Base-by-base conservation (phyloP, 2,329 filamentous ascomycete species). In the Diplodia scrobiculata region DNA sequence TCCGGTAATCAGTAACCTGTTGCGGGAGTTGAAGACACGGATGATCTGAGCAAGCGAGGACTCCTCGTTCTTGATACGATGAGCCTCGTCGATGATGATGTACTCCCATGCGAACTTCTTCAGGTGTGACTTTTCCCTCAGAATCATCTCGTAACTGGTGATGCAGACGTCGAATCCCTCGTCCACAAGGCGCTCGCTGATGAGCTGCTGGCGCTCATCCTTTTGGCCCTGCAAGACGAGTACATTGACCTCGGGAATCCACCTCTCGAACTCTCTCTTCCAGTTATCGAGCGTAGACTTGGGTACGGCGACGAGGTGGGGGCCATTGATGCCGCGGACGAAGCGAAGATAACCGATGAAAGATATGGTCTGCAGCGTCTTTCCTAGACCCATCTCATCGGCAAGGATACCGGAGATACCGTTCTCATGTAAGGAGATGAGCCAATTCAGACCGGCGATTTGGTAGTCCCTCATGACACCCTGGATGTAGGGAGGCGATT, bases 91-190 rank as follows among this genome's bases (percentile, higher is more conserved):
- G 70, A 99, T 97, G 71, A 99, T 97, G 78, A 99, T 99, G 79
- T 99, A 99, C 77, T 99, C 94, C 95, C 95, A 99, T 0, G 95
- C 93, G 77, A 99, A 96, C 78, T 98, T 98, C 81, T 95, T 97
- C 71, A 99, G 79, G 71, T 97, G 92, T 0, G 91, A 84, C 81
- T 99, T 98, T 76, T 99, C 95, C 67, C 95, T 88, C 13, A 99
- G 84, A 67, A 99, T 92, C 94, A 99, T 98, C 78, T 99, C 95
- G 80, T 99, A 99, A 77, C 93, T 97, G 14, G 95, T 99, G 76
- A 99, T 91, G 80, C 94, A 97, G 19, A 98, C 94, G 73, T 99
- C 95, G 72, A 99, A 99, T 70, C 96, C 91, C 77, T 97, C 92
- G 67, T 96, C 91, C 19, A 96, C 84, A n/a, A 99, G 84, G 4